phyloP scores from a whole-genome alignment of 1,284 basidiomycete genomes.

The Gomphus bonarii region DNA sequence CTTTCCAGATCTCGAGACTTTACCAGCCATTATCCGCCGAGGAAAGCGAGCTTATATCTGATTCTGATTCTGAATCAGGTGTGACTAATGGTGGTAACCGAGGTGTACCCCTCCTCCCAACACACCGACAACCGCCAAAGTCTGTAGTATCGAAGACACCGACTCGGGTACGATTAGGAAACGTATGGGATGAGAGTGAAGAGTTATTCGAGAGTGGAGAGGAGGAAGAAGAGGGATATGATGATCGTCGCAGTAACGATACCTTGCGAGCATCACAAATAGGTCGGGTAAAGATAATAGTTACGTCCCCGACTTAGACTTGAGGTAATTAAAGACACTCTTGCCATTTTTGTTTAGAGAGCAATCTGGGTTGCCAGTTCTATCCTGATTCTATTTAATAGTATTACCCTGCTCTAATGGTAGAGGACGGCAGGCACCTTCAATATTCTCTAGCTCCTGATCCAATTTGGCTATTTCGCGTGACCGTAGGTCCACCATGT shows the following conservation, averaged over 20 bases:
- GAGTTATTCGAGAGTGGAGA: slow-evolving; percentile 64
- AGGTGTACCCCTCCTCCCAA: slow-evolving; percentile 50
- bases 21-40: slow-evolving; percentile 52
- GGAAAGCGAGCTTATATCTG: slow-evolving; percentile 21
- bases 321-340: background rate
- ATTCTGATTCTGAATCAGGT: slow-evolving; percentile 39
- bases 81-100: slow-evolving; percentile 37
- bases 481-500: slow-evolving; percentile 27
- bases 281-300: slow-evolving; percentile 6
- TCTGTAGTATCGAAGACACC: slow-evolving; percentile 13
- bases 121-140: slow-evolving; percentile 25
- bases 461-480: slow-evolving; percentile 29
- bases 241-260: background rate
- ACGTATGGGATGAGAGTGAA: slow-evolving; percentile 73
- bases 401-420: background rate
- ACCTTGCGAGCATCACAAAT: slow-evolving; percentile 14
- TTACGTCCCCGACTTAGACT: slow-evolving; percentile 8
- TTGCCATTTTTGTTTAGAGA: slow-evolving; percentile 13
- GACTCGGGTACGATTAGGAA: slow-evolving; percentile 31
- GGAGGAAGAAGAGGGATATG: slow-evolving; percentile 44
- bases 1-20: slow-evolving; percentile 52
- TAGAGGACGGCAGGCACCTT: background rate
- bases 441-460: slow-evolving; percentile 27
- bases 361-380: background rate
- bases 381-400: background rate